phyloP scores from a whole-genome alignment of 2,329 filamentous ascomycete genomes.

The Trichoderma pleuroti region DNA sequence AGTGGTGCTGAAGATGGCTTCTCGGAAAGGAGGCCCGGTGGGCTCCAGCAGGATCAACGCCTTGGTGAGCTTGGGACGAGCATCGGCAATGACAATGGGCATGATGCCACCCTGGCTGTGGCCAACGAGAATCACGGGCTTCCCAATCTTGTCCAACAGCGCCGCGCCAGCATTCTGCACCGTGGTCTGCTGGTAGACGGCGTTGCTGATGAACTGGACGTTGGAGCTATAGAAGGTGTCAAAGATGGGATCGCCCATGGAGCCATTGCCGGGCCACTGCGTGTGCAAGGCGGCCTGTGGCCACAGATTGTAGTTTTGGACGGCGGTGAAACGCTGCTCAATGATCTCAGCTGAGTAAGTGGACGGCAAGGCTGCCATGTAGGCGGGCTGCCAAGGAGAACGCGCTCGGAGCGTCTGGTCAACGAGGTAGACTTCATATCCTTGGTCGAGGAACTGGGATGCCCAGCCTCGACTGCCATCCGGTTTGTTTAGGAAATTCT shows the following conservation, averaged over 20 bases:
- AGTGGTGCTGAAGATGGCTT: conserved; percentile 37
- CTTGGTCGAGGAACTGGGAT: conserved; percentile 43
- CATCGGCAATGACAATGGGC: conserved; percentile 42
- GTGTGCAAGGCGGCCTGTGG: conserved; percentile 40
- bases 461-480: conserved; percentile 45
- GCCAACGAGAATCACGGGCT: conserved; percentile 38
- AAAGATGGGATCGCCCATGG: conserved; percentile 39
- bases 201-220: conserved; percentile 36
- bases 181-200: conserved; percentile 34
- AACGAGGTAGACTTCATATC: conserved; percentile 46
- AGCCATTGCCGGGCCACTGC: conserved; percentile 42
- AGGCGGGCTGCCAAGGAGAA: conserved; percentile 37
- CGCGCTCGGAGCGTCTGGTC: conserved; percentile 46
- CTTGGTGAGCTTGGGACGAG: conserved; percentile 39
- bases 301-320: conserved; percentile 34
- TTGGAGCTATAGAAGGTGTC: conserved; percentile 41
- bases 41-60: conserved; percentile 45
- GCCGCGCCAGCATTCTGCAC: conserved; percentile 40
- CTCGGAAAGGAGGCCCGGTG: conserved; percentile 45
- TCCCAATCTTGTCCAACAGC: conserved; percentile 42
- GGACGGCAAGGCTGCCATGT: conserved; percentile 25
- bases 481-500: conserved; percentile 38
- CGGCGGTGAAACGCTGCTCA: conserved; percentile 38
- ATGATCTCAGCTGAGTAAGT: conserved; percentile 35
- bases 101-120: conserved; percentile 46